phyloP scores from a whole-genome alignment of 2,329 filamentous ascomycete genomes.

The Sporothrix mexicana region DNA sequence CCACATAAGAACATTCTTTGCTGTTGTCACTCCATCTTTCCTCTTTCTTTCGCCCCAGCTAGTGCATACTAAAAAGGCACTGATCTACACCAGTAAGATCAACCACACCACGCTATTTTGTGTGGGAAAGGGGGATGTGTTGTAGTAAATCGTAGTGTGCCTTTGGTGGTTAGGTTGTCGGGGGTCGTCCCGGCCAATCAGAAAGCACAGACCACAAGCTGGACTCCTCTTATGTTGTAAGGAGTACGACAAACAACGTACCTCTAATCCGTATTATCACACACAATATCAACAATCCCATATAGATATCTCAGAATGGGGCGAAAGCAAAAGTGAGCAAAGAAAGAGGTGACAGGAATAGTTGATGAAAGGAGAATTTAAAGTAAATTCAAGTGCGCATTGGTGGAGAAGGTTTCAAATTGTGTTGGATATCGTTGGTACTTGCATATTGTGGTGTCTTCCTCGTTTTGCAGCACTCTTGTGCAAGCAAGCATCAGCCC shows the following conservation, averaged over 20 bases:
- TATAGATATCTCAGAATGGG: neutral
- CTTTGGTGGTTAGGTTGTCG: neutral
- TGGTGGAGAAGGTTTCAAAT: neutral
- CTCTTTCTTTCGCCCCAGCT: neutral
- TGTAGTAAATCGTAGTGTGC: neutral
- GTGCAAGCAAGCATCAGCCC: neutral
- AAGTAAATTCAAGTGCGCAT: neutral
- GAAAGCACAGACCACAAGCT: neutral
- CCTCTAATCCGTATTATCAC: neutral
- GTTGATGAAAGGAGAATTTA: neutral
- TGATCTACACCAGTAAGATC: slow-evolving; percentile 5
- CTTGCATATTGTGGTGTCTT: neutral
- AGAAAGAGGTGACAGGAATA: neutral
- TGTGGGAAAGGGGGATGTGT: neutral
- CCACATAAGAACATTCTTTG: neutral
- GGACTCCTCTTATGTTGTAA: too few species aligned
- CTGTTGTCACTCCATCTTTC: neutral
- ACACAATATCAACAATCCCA: neutral
- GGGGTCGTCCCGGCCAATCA: slow-evolving; percentile 10
- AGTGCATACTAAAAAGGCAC: neutral
- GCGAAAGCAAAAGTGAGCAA: neutral
- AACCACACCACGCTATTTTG: neutral
- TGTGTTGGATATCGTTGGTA: neutral
- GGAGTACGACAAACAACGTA: neutral
- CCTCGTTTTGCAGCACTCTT: neutral